Conservation (phyloP, 202 grass and related monocot genomes). For the Elaeis oleifera region DNA sequence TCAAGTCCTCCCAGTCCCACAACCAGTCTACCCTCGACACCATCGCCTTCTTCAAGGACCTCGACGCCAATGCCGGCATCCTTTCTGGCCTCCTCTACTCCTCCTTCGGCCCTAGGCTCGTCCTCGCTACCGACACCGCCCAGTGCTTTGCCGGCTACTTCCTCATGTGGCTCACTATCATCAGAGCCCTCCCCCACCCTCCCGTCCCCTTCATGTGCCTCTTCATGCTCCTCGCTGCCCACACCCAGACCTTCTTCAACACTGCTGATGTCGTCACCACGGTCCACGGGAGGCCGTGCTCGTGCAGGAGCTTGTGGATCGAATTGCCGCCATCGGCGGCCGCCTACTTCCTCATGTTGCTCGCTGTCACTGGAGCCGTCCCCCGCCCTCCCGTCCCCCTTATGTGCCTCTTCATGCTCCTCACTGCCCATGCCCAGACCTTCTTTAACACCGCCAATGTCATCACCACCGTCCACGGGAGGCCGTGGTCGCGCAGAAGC, state of each 20-base stretch:
- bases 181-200: constrained; percentile 26
- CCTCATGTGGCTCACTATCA: constrained; percentile 77
- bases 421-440: constrained; percentile 80
- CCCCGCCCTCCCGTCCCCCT: constrained; percentile 33
- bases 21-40: constrained; percentile 81
- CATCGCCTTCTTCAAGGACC: constrained; percentile 96
- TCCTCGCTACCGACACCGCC: constrained; percentile 44
- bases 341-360: constrained; percentile 43
- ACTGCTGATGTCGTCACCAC: constrained; percentile 67
- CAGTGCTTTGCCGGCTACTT: constrained; percentile 58
- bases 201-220: constrained; percentile 43
- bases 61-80: constrained; percentile 79
- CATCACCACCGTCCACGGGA: constrained; percentile 50
- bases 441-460: constrained; percentile 77
- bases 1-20: constrained; percentile 71
- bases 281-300: constrained; percentile 21
- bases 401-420: constrained; percentile 72
- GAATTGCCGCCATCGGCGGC: no score
- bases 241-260: constrained; percentile 82
- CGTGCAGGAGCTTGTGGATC: no score
- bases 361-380: constrained; percentile 42
- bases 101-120: constrained; percentile 31
- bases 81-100: constrained; percentile 69
- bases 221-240: constrained; percentile 84
- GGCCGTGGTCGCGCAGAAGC: no score